Base-by-base conservation (phyloP, 805 yeast genomes). In the Ogataea methylovora region DNA sequence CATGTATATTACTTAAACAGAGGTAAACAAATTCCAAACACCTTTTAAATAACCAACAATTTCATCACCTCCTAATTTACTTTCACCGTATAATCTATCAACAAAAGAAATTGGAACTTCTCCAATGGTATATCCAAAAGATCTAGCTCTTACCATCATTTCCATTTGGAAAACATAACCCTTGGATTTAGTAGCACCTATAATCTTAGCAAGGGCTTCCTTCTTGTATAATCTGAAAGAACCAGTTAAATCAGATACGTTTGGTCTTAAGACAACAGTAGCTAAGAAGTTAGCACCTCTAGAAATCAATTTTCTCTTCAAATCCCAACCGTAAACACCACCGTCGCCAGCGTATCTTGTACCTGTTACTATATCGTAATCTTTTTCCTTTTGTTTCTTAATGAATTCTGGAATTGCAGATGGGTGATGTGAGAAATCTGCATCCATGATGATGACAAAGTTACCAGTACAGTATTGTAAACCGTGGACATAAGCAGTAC, bases 161-260 rank as follows among this genome's bases (percentile, higher is more conserved):
- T 81, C 90, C 90, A 81, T 81, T 62, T 81, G 90, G 73, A 81
- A 81, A 27, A 82, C 90, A 48, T 82, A 81, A 33, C 90, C 90
- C 61, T 82, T 81, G 24, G 84, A 75, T 51, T 72, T 68, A 31
- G 88, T 80, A 38, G 68, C 81, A 32, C 64, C 71, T 43, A 81
- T 82, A 43, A 82, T 71, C 51, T 76, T 72, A 41, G 74, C 71
- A 54, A 81, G 67, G 3, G 71, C 87, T 4, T 69, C 73, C 56
- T 79, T 81, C 56, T 79, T 79, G 65, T 82, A 81, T 44, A 81
- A 68, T 53, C 87, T 71, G 69, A 73, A 81, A 17, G 84, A 76
- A 22, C 90, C 90, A 19, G 90, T 81, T 48, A 81, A 67, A 56
- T 81, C 90, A 27, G 81, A 70, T 16, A 82, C 84, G 34, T 72